Base-by-base conservation (phyloP, 2,329 filamentous ascomycete species). In the Dactylonectria estremocensis region DNA sequence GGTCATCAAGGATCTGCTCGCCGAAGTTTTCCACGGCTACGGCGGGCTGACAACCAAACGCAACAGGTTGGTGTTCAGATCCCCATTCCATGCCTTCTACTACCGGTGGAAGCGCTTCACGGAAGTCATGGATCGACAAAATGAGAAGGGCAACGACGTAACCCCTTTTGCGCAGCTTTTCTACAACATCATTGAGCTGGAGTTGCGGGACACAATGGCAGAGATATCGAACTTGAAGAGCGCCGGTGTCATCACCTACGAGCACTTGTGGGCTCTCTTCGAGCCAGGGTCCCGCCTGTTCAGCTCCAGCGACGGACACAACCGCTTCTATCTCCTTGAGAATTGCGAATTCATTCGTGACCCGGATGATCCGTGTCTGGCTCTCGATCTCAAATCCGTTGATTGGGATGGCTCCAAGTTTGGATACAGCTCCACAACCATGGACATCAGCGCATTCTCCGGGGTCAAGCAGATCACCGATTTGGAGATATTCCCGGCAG, bases 71-170 rank as follows among this genome's bases (percentile, higher is more conserved):
- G 58, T 66, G 14, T 68, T 68, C 37, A 48, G 22, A 14, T 14
- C 66, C 7, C 66, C 66, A 2, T 68, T 68, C 37, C 66, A 45
- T 20, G 50, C 62, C 3, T 68, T 68, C 53, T 55, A 62, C 45
- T 62, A 61, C 40, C 62, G 66, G 6, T 68, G 66, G 66, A 40
- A 61, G 33, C 40, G 5, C 10, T 66, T 68, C 35, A 48, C 31
- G 18, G 37, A 59, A 4, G 28, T 66, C 31, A 18, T 66, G n/a
- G 53, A 66, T 33, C 49, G 53, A n/a, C 62, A 68, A 18, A 31
- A 50, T 35, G 45, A 61, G 24, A 46, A 59, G 24, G 50, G 46
- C 22, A 11, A 40, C 16, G 57, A 31, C 14, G 52, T 52, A 24
- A 62, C 61, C 3, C 43, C 56, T 4, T 64, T 59, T 37, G 50